phyloP scores from a whole-genome alignment of 495 filamentous ascomycete species.

The Penicillium turbatum region DNA sequence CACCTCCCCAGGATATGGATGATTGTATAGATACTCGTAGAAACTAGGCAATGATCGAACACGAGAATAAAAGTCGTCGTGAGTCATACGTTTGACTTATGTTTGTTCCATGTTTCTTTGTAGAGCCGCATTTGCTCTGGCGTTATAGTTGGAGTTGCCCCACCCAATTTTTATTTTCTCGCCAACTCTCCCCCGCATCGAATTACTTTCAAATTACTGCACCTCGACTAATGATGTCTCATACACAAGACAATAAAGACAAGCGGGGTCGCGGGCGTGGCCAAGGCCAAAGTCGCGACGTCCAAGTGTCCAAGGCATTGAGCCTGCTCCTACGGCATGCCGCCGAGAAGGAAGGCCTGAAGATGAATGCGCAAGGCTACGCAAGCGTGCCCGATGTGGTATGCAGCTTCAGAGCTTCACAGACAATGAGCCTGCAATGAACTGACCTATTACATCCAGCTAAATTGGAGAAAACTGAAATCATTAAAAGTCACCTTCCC shows the following conservation, averaged over 20 bases:
- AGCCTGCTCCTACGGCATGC: slow-evolving; percentile 78
- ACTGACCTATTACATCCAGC: slow-evolving; percentile 35
- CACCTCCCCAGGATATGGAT: no score
- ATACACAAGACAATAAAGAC: slow-evolving; percentile 1
- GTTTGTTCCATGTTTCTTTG: neutral
- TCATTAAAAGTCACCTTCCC: slow-evolving; percentile 65
- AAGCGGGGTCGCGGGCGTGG: slow-evolving; percentile 16
- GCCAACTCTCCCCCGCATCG: neutral
- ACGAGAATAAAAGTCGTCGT: no score
- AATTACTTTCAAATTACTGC: neutral
- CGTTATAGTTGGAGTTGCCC: neutral
- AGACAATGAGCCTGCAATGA: neutral
- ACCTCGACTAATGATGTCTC: neutral
- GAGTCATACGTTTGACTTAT: no score
- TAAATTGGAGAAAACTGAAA: slow-evolving; percentile 65
- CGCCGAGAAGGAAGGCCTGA: slow-evolving; percentile 71
- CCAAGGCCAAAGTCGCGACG: slow-evolving; percentile 44
- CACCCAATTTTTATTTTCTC: neutral
- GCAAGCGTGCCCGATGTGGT: slow-evolving; percentile 75
- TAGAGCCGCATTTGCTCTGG: neutral
- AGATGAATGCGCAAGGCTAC: slow-evolving; percentile 73
- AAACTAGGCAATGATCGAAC: neutral
- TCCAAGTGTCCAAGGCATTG: slow-evolving; percentile 74
- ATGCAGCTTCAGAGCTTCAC: slow-evolving; percentile 26
- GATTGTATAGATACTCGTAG: neutral